Percentiles rank a stretch among this genome's conserved stretches.
phyloP scores from a whole-genome alignment of 78 protist genomes.

The Emiliania huxleyi region DNA sequence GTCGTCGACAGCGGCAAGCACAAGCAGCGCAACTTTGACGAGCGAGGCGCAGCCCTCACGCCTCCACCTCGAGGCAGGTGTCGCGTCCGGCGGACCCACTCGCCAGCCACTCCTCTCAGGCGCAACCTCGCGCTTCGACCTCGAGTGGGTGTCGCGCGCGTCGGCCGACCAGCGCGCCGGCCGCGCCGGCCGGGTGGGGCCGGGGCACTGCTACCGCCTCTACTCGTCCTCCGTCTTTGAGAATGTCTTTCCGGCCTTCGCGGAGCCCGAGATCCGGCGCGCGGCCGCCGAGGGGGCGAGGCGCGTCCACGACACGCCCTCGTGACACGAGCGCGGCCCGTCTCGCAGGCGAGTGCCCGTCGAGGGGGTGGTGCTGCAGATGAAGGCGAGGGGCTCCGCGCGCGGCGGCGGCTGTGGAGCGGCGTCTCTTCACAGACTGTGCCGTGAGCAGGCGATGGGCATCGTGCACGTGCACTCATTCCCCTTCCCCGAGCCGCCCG shows the following conservation, averaged over 20 bases:
- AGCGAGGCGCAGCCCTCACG: too few species aligned
- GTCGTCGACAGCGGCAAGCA: constrained; percentile 79
- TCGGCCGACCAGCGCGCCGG: constrained; percentile 61
- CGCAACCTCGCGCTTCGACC: not conserved
- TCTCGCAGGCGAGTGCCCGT: constrained; percentile 80
- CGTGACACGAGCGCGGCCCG: too few species aligned
- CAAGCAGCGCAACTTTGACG: constrained; percentile 43
- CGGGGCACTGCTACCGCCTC: constrained; percentile 91
- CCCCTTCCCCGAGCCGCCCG: constrained; percentile 61
- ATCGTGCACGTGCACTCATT: constrained; percentile 11
- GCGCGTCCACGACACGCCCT: too few species aligned
- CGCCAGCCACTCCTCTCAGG: too few species aligned
- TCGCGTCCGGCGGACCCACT: too few species aligned
- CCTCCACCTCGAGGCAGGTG: too few species aligned
- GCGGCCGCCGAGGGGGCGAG: constrained; percentile 82
- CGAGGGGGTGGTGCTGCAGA: constrained; percentile 54
- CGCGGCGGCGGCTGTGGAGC: too few species aligned
- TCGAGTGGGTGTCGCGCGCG: constrained; percentile 26
- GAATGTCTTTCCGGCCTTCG: constrained; percentile 29
- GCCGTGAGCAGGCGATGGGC: too few species aligned
- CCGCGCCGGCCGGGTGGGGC: constrained; percentile 70
- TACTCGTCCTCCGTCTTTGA: constrained; percentile 81
- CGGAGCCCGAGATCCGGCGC: constrained; percentile 80
- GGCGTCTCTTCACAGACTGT: too few species aligned
- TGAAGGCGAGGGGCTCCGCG: constrained; percentile 39